Evolutionary conservation across 2,329 filamentous ascomycete genomes (phyloP).

Genomic region (Neofusicoccum umdonicola): DNA sequence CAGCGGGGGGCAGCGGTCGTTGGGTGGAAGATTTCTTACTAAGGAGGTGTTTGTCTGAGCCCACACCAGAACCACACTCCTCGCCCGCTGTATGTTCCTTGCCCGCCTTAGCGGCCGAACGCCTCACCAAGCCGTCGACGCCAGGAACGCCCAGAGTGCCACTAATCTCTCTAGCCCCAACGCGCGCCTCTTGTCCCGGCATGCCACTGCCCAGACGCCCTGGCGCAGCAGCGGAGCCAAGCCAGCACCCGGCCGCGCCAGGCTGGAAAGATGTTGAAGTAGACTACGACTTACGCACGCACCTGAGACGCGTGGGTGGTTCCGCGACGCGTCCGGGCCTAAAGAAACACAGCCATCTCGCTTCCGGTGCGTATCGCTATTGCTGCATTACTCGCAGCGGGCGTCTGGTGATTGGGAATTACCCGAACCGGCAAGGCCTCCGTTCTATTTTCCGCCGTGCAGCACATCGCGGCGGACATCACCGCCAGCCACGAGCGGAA

Average conservation of each 20-base stretch:
- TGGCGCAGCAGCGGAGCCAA: neutral
- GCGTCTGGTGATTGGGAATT: neutral
- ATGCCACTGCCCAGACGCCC: neutral
- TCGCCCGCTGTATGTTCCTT: neutral
- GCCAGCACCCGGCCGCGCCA: neutral
- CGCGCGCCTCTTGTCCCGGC: neutral
- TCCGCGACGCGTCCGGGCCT: neutral
- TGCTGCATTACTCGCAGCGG: neutral
- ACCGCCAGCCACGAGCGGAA: too few relatives aligned
- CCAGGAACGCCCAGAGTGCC: neutral
- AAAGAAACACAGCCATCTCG: neutral
- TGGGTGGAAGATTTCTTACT: neutral
- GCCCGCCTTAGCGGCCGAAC: neutral
- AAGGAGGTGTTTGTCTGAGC: neutral
- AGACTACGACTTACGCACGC: neutral
- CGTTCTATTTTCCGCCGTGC: conserved; percentile 7
- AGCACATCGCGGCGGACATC: neutral
- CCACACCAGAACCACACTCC: too few relatives aligned
- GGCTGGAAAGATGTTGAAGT: neutral
- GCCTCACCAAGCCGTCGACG: neutral
- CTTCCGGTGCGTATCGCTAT: neutral
- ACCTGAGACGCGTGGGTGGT: neutral
- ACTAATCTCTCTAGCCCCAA: too few relatives aligned
- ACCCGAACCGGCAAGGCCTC: neutral
- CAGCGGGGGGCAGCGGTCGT: neutral